Base-by-base conservation (phyloP, 257 asterid genomes). In the Rauvolfia tetraphylla region DNA sequence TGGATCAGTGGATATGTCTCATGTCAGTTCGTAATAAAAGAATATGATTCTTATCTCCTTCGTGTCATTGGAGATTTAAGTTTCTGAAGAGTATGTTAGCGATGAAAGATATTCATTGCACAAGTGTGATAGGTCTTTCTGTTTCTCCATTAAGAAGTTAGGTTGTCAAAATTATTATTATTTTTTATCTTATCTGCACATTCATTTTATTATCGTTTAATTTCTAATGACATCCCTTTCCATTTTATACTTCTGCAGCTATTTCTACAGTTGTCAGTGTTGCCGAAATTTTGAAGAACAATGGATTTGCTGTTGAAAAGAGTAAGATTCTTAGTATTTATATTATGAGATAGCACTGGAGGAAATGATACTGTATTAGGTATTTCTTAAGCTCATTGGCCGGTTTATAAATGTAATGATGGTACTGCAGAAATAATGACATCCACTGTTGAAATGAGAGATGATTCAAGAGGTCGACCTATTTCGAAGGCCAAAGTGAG, bases 401-500 rank as follows among this genome's bases (percentile, higher is more conserved):
- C 34, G 23, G 51, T 20, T 61, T 46, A 62, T 75, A 71, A 39
- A 46, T 48, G 25, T 65, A 76, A 29, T 79, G 62, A n/a, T n/a
- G 53, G 71, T 63, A 42, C 34, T 84, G 86, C 88, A 92, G 97
- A 88, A 87, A 89, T 90, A 74, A 84, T 73, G 84, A 92, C 96
- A 74, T 90, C 96, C 46, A 92, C 95, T 61, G 92, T 89, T 84
- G 96, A 90, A 75, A 88, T 89, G 84, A 84, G 84, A 78, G 96
- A 92, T 82, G 97, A 88, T 74, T 77, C 92, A 33, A 86, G 93
- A 80, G 95, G 95, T 15, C 84, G 95, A 13, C 92, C 93, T 13
- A 75, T 88, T 80, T 83, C 91, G 27, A 90, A 92, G 84, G 96
- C 97, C 46, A 92, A 88, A 83, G 97, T 90, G 81, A 88, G 91